phyloP scores from a whole-genome alignment of 169 alveolate species.

The Ichthyophthirius multifiliis region DNA sequence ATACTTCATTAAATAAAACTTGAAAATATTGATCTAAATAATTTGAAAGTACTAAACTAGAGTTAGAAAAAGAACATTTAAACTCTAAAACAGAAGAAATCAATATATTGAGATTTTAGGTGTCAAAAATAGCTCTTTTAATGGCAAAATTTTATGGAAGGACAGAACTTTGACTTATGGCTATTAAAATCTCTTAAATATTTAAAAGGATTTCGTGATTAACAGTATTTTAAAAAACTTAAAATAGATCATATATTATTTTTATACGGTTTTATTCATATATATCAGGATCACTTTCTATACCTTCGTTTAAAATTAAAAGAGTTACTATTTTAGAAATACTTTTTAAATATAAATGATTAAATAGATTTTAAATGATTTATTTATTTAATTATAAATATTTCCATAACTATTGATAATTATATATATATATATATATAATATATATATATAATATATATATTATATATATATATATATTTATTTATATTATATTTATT shows the following conservation, averaged over 20 bases:
- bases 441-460: neutral
- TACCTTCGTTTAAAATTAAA: neutral
- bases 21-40: too few relatives aligned
- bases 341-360: neutral
- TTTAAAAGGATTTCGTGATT: constrained; percentile 3
- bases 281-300: neutral
- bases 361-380: neutral
- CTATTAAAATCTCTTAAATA: neutral
- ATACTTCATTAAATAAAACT: too few relatives aligned
- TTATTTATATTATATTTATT: too few relatives aligned
- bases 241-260: neutral
- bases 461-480: too few relatives aligned
- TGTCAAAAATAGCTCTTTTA: neutral
- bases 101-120: neutral
- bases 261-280: neutral
- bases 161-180: neutral
- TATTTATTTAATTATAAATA: neutral
- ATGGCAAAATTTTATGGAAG: neutral
- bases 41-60: neutral
- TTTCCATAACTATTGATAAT: neutral
- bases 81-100: neutral
- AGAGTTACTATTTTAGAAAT: neutral
- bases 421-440: neutral
- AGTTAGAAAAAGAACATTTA: neutral
- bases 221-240: neutral